Percentiles rank a stretch among this genome's conserved stretches.
Evolutionary conservation across 2,329 filamentous ascomycete genomes (phyloP).

Genomic region (Alternaria brassicicola): DNA sequence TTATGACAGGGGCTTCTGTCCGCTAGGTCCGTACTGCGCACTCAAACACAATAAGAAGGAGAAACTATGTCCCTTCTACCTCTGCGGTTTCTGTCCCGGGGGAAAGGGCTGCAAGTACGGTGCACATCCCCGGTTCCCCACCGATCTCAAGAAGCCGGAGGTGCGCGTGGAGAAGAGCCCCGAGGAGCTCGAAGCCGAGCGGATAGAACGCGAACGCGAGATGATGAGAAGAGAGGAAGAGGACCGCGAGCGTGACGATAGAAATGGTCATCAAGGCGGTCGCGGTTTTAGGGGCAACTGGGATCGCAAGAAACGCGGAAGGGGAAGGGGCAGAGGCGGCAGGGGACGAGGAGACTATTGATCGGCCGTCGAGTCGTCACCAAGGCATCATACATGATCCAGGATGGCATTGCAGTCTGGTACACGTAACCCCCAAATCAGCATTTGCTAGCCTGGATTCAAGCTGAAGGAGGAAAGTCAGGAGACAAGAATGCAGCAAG

Average conservation of each 20-base stretch:
- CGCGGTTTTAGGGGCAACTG: conserved; percentile 43
- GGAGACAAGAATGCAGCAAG: neutral
- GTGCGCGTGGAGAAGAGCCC: conserved; percentile 72
- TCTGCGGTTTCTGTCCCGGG: conserved; percentile 94
- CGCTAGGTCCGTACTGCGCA: conserved; percentile 82
- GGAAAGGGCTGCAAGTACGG: conserved; percentile 77
- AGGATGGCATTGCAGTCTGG: neutral
- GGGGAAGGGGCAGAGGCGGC: conserved; percentile 30
- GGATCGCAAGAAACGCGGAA: conserved; percentile 43
- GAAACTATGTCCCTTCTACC: conserved; percentile 80
- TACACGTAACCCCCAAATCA: neutral
- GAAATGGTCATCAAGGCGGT: conserved; percentile 39
- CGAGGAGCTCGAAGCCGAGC: conserved; percentile 69
- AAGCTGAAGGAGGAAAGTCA: neutral
- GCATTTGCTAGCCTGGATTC: neutral
- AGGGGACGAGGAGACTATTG: conserved; percentile 30
- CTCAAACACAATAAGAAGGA: conserved; percentile 83
- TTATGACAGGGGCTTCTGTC: conserved; percentile 95
- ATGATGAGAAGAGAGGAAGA: conserved; percentile 50
- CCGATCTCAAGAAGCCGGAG: conserved; percentile 67
- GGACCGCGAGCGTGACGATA: conserved; percentile 49
- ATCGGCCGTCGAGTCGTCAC: neutral
- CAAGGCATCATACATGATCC: neutral
- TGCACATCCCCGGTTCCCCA: conserved; percentile 82
- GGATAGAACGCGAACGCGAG: conserved; percentile 57